These are phyloP conservation scores for Novymonas esmeraldas DNA, from an alignment of 208 protist species.

Conservation along the genomic window DNA sequence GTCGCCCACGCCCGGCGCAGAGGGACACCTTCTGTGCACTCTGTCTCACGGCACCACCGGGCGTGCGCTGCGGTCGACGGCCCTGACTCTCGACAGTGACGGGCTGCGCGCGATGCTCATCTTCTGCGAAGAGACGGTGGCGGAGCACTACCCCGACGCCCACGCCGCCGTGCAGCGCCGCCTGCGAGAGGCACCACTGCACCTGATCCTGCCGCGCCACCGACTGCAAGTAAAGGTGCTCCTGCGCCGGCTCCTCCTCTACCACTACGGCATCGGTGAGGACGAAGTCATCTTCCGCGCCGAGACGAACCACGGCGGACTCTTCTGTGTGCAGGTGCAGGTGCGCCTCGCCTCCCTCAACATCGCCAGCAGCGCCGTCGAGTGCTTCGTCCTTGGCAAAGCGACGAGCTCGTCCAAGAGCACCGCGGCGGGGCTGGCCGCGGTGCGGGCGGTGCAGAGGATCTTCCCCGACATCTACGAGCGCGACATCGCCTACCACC, in stretches of 20 bases:
- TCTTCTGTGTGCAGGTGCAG: slow-evolving; percentile 20
- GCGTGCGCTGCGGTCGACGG: background rate
- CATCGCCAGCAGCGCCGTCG: too few species aligned
- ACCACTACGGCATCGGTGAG: slow-evolving; percentile 58
- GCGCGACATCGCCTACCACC: slow-evolving; percentile 66
- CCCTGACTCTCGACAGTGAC: slow-evolving; percentile 5
- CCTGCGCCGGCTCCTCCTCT: slow-evolving; percentile 52
- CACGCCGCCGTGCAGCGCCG: slow-evolving; percentile 12
- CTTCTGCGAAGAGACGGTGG: slow-evolving; percentile 17
- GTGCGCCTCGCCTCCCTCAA: slow-evolving; percentile 7
- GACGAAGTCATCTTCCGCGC: slow-evolving; percentile 36
- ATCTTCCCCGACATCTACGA: slow-evolving; percentile 67
- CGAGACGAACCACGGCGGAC: background rate
- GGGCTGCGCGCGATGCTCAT: slow-evolving; percentile 21
- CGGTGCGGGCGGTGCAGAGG: slow-evolving; percentile 45
- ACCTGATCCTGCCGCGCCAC: slow-evolving; percentile 53
- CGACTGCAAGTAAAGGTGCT: slow-evolving; percentile 49
- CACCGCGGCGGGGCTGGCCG: slow-evolving; percentile 35
- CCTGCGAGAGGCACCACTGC: slow-evolving; percentile 34
- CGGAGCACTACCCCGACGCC: slow-evolving; percentile 8
- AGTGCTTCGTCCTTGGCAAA: slow-evolving; percentile 25
- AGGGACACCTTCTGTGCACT: slow-evolving; percentile 2
- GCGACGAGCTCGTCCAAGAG: slow-evolving; percentile 44
- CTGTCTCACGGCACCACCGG: slow-evolving; percentile 8
- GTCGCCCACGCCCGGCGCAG: background rate